Evolutionary conservation across 345 rosid genomes (phyloP), one percentile per base, ranked within the genome.

Genomic region (Boechera stricta): DNA sequence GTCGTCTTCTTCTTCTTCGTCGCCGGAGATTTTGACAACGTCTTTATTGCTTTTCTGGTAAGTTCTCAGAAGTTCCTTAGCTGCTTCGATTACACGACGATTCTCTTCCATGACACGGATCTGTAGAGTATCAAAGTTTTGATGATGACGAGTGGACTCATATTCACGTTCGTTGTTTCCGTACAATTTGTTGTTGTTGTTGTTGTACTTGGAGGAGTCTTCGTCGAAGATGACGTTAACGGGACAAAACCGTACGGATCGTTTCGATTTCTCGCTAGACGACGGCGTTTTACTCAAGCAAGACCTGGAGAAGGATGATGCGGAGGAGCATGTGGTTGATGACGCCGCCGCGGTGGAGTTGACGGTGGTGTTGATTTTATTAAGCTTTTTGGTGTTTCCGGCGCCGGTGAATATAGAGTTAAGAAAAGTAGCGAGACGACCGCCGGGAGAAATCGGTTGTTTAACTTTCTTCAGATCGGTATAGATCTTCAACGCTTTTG

Each of bases 371-470:
- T 63, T 71, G 10, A 58, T 67, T 52, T 73, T 68, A 1, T 0
- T 47, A 10, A 35, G 71, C 49, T 86, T 88, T 83, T 84, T 89
- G 0, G 82, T 28, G 56, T 74, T 79, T 2, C 78, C 74, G 41
- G 66, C 78, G 69, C 70, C 77, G 63, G 73, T 82, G 86, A 94
- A 91, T 8, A 94, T 79, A 11, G 98, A 86, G 77, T 90, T 92
- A n/a, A 92, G 84, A 75, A 92, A 94, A 71, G 77, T 85, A 2
- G 97, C 83, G 38, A 94, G 86, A 67, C 88, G 86, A 1, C 91
- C 91, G 5, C 94, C 97, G 0, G 99, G 99, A 18, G 99, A 94
- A 70, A 92, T 86, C 3, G 98, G 98, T 67, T 94, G 98, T 77
- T 90, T 92, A 7, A 85, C 89, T 79, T 87, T 94, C 87, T 90